A percentile compares a stretch with the other conserved stretches of the same genome.
These are phyloP conservation scores for Botrytis hyacinthi DNA, from an alignment of 2,329 filamentous ascomycete species.

Conservation along the genomic window DNA sequence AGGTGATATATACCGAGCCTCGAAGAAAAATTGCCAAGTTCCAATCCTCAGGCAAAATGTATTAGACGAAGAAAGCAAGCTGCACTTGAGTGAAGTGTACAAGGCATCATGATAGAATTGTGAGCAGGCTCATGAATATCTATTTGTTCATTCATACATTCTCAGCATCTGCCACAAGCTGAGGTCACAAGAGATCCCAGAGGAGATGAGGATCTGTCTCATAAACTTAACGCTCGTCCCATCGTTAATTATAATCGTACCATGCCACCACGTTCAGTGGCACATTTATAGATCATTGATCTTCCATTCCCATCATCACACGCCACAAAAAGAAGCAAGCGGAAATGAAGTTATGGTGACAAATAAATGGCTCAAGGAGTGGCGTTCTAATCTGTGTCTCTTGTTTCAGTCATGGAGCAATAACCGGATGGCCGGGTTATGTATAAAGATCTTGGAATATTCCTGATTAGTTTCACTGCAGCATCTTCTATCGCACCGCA, in stretches of 20 bases:
- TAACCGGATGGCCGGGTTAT: neutral
- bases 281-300: neutral
- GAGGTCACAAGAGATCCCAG: neutral
- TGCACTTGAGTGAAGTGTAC: neutral
- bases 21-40: neutral
- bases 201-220: neutral
- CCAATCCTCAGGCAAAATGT: neutral
- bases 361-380: neutral
- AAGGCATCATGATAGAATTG: neutral
- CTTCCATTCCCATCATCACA: neutral
- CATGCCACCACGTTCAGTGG: neutral
- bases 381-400: neutral
- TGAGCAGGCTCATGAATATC: neutral
- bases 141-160: neutral
- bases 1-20: neutral
- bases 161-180: neutral
- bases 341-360: neutral
- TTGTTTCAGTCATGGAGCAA: conserved; percentile 2
- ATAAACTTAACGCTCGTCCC: neutral
- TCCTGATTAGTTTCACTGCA: conserved; percentile 12
- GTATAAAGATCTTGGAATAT: conserved; percentile 3
- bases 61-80: neutral
- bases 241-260: neutral
- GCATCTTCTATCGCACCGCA: neutral
- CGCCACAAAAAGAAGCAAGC: neutral